Evolutionary conservation across 768 basidiomycete species (phyloP).

Genomic region (Panaeolus papilionaceus): DNA sequence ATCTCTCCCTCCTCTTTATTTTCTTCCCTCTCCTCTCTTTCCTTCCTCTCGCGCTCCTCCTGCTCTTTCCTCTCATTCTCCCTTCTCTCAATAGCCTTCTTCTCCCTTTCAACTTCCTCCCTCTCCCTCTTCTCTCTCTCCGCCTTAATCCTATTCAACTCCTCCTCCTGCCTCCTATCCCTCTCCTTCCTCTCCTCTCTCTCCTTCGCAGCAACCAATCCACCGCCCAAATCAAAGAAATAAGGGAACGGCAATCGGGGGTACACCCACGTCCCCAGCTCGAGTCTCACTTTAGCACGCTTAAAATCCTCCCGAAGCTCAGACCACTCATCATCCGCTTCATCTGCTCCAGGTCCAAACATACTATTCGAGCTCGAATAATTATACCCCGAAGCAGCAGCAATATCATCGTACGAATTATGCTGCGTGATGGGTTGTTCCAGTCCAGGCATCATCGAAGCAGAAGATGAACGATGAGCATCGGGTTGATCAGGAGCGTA

Average conservation of each 20-base stretch:
- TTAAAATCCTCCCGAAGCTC: conserved; percentile 28
- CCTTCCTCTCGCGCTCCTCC: conserved; percentile 25
- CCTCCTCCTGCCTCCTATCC: conserved; percentile 20
- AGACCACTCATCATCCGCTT: conserved; percentile 19
- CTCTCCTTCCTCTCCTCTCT: conserved; percentile 22
- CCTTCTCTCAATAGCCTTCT: conserved; percentile 25
- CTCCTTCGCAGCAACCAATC: conserved; percentile 28
- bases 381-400: background rate
- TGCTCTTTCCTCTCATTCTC: conserved; percentile 26
- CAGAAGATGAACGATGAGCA: background rate
- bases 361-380: background rate
- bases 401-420: background rate
- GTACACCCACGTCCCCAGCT: conserved; percentile 64
- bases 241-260: conserved; percentile 67
- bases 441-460: conserved; percentile 1
- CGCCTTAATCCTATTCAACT: conserved; percentile 25
- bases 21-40: conserved; percentile 26
- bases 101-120: conserved; percentile 23
- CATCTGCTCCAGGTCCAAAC: conserved; percentile 5
- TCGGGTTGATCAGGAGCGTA: background rate
- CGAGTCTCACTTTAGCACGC: conserved; percentile 38
- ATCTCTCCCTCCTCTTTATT: conserved; percentile 28
- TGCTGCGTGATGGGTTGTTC: background rate
- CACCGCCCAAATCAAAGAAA: conserved; percentile 46
- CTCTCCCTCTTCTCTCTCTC: conserved; percentile 28